Percentiles rank a stretch among this genome's conserved stretches.
Evolutionary conservation across 768 basidiomycete species (phyloP).

Genomic region (Leccinum barrowsii): DNA sequence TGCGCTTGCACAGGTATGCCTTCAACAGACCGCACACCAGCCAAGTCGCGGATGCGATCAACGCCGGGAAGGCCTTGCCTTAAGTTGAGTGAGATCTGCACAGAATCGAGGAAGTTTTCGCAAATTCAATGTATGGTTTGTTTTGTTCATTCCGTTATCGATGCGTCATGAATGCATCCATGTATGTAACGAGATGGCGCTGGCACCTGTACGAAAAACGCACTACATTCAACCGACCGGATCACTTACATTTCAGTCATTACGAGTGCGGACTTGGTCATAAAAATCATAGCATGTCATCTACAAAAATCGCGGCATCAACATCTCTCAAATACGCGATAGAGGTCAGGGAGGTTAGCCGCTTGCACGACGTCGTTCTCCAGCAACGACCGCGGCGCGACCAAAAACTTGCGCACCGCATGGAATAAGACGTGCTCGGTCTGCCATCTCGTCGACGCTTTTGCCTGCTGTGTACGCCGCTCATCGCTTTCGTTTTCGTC

Average conservation of each 20-base stretch:
- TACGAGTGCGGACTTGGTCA: not conserved
- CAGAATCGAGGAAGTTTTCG: no score
- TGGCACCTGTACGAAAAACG: not conserved
- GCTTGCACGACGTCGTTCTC: conserved; percentile 81
- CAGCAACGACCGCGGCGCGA: conserved; percentile 60
- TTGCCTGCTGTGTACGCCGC: conserved; percentile 31
- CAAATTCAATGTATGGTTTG: not conserved
- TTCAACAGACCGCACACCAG: conserved; percentile 77
- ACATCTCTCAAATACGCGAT: conserved; percentile 93
- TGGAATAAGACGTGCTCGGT: conserved; percentile 91
- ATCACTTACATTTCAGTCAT: not conserved
- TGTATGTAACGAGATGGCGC: not conserved
- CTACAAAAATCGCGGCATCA: conserved; percentile 34
- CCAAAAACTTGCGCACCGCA: conserved; percentile 72
- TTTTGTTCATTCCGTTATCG: not conserved
- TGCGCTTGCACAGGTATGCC: conserved; percentile 50
- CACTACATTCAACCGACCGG: not conserved
- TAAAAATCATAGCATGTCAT: not conserved
- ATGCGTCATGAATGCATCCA: not conserved
- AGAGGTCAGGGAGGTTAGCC: conserved; percentile 87
- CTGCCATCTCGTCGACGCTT: conserved; percentile 68
- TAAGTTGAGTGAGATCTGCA: conserved; percentile 26
- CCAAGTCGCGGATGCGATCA: conserved; percentile 73
- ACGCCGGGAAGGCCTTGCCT: conserved; percentile 59
- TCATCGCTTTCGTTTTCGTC: conserved; percentile 44